Evolutionary conservation across 2,329 filamentous ascomycete genomes (phyloP), one percentile per base, ranked within the genome.

Genomic region (Xylariaceae sp.): DNA sequence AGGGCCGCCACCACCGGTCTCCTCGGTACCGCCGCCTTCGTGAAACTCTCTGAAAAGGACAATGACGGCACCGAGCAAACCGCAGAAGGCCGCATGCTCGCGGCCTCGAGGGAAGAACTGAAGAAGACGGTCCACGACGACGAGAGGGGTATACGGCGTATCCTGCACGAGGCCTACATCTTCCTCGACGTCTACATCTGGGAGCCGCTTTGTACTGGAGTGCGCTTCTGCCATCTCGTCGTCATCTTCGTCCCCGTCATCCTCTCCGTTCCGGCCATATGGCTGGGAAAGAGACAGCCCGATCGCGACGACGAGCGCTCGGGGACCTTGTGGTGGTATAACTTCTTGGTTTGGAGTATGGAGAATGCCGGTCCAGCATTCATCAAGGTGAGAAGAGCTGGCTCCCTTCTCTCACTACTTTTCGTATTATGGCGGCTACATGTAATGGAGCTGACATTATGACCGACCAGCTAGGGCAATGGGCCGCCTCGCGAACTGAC

Each of bases 261-360:
- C 48, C 68, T 87, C 1, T 80, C 89, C 0, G 82, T 96, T 6
- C 94, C 94, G 0, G 79, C 77, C 0, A 84, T 96, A 51, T 97
- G 89, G 88, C 54, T 96, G 51, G 94, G 94, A 1, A 67, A 69
- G 33, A 77, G 87, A 42, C 75, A 83, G 45, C 73, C 79, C 2
- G 75, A 84, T 33, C 81, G 79, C 51, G 86, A 90, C 61, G 83
- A 89, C 58, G 90, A 96, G 73, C 80, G 90, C 56, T 79, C 75
- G 6, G 93, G 94, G 1, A 92, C 92, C 0, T 66, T 97, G 3
- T 96, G 89, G 90, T 99, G 94, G 94, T 99, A 97, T 73, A 77
- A 77, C 3, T 94, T 96, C 64, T 72, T 99, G 38, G 91, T 97
- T 10, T 81, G 78, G 52, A 81, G 88, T 28, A 97, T 99, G 94